A percentile compares a stretch with the other conserved stretches of the same genome.
These are phyloP conservation scores for Malassezia vespertilionis DNA, from an alignment of 1,284 basidiomycete genomes.

Conservation along the genomic window DNA sequence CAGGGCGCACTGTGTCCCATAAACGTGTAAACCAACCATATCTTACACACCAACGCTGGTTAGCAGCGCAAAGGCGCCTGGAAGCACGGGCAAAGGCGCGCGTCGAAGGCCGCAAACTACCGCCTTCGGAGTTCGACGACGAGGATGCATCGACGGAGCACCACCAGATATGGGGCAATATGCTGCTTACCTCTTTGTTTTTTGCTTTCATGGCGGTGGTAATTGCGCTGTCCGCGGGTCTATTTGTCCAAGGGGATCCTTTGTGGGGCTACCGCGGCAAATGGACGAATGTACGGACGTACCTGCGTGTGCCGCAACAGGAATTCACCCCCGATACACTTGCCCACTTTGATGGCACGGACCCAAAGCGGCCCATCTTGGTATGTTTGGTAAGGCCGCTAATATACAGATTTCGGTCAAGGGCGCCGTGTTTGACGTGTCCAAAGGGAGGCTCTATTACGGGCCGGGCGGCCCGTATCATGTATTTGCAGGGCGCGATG, in stretches of 20 bases:
- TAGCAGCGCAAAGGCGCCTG: slow-evolving; percentile 26
- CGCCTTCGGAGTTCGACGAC: slow-evolving; percentile 1
- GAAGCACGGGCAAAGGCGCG: slow-evolving; percentile 17
- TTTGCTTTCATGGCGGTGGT: slow-evolving; percentile 22
- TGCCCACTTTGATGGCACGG: slow-evolving; percentile 60
- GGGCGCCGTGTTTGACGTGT: slow-evolving; percentile 85
- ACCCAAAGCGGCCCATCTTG: slow-evolving; percentile 1
- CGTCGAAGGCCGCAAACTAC: slow-evolving; percentile 2
- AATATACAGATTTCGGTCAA: slow-evolving; percentile 54
- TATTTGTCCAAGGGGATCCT: slow-evolving; percentile 38
- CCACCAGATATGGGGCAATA: background rate
- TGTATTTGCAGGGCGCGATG: slow-evolving; percentile 42
- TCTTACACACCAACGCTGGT: slow-evolving; percentile 36
- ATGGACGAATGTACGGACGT: slow-evolving; percentile 32
- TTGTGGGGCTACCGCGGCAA: slow-evolving; percentile 44
- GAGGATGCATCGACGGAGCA: background rate
- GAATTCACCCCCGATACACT: slow-evolving; percentile 65
- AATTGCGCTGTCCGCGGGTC: slow-evolving; percentile 18
- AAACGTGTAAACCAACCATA: slow-evolving; percentile 40
- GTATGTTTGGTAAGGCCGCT: background rate
- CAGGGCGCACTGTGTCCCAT: slow-evolving; percentile 29
- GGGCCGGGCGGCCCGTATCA: slow-evolving; percentile 51
- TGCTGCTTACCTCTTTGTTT: slow-evolving; percentile 13
- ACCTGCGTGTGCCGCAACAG: slow-evolving; percentile 50
- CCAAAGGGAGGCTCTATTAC: slow-evolving; percentile 64